phyloP scores from a whole-genome alignment of 257 asterid genomes.

The Anisodus acutangulus region DNA sequence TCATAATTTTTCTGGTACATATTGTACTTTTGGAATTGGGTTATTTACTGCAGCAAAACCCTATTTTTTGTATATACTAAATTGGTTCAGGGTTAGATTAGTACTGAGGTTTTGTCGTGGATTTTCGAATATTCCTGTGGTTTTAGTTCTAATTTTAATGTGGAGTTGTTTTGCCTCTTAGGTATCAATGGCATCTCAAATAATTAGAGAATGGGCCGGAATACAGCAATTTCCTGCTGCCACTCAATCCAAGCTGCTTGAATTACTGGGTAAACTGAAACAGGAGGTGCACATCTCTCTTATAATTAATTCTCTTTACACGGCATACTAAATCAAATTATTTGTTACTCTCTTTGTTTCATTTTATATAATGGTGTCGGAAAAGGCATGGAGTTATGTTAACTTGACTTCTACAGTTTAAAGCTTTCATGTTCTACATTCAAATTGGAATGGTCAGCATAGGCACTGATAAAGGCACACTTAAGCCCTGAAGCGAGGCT shows the following conservation, averaged over 20 bases:
- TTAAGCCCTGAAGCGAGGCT: no score
- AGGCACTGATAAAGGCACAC: no score
- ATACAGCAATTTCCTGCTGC: slow-evolving; percentile 91
- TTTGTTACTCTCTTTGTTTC: neutral
- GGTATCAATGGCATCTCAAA: slow-evolving; percentile 73
- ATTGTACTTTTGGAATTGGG: neutral
- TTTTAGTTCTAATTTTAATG: neutral
- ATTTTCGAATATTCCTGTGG: neutral
- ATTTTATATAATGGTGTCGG: neutral
- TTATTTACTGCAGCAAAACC: neutral
- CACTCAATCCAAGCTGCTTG: slow-evolving; percentile 86
- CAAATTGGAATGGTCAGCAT: neutral
- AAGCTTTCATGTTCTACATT: neutral
- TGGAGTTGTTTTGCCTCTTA: slow-evolving; percentile 32
- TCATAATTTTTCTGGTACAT: neutral
- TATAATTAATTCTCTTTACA: slow-evolving; percentile 24
- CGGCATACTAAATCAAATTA: neutral
- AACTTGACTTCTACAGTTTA: neutral
- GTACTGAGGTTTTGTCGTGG: neutral
- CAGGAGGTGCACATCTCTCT: slow-evolving; percentile 58
- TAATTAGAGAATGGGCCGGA: slow-evolving; percentile 85
- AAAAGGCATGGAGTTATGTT: neutral
- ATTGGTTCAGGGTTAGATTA: neutral
- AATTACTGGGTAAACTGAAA: slow-evolving; percentile 76
- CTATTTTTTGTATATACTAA: neutral